A percentile compares a stretch with the other conserved stretches of the same genome.
These are phyloP conservation scores for Grigorovia humatica DNA, from an alignment of 805 yeast species.

Conservation along the genomic window DNA sequence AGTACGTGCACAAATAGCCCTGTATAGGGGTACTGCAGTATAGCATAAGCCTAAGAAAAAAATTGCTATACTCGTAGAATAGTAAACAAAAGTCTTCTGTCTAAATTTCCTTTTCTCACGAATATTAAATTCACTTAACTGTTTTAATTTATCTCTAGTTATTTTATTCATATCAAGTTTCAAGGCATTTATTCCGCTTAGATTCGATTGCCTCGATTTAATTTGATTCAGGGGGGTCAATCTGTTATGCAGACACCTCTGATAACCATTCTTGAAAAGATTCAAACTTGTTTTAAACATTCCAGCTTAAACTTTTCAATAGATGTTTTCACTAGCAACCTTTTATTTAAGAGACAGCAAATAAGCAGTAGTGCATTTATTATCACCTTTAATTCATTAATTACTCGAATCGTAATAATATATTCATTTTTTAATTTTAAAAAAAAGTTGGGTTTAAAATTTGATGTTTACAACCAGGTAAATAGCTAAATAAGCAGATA, in stretches of 20 bases:
- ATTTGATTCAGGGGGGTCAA: background rate
- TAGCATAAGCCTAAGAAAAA: conserved; percentile 69
- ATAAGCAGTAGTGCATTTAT: too few relatives aligned
- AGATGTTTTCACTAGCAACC: too few relatives aligned
- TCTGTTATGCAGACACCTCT: background rate
- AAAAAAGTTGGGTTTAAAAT: too few relatives aligned
- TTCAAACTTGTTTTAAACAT: background rate
- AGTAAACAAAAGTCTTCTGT: conserved; percentile 51
- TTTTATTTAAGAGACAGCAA: too few relatives aligned
- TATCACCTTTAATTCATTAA: too few relatives aligned
- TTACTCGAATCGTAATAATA: too few relatives aligned
- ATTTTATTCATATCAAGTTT: conserved; percentile 16
- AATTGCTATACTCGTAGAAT: conserved; percentile 57
- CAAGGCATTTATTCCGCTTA: background rate
- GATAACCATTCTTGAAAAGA: too few relatives aligned
- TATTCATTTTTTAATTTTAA: too few relatives aligned
- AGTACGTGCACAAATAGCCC: conserved; percentile 86
- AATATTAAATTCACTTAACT: conserved; percentile 14
- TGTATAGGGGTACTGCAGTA: conserved; percentile 85
- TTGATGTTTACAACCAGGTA: too few relatives aligned
- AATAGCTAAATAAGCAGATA: too few relatives aligned
- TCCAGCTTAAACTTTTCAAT: too few relatives aligned
- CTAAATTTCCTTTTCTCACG: conserved; percentile 24
- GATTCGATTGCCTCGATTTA: background rate
- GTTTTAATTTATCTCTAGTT: conserved; percentile 18